These are phyloP conservation scores for Hericium coralloides DNA, from an alignment of 768 basidiomycete genomes.

Conservation along the genomic window DNA sequence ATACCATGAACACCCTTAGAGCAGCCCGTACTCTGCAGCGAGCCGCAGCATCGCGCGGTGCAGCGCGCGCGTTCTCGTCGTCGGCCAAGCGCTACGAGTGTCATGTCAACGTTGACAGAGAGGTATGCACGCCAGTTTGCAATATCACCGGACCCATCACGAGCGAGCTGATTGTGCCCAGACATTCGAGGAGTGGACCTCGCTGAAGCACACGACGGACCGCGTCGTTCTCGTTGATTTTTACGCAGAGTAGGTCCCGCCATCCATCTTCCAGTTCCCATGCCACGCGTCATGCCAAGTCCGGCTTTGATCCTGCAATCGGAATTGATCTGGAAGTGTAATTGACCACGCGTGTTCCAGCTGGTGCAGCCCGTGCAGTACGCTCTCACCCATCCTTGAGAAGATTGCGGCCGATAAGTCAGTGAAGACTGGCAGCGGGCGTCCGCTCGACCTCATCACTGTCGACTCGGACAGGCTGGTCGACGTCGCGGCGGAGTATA, in stretches of 20 bases:
- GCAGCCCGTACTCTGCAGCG: neutral
- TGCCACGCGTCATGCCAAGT: neutral
- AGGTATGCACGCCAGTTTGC: conserved; percentile 26
- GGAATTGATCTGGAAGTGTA: neutral
- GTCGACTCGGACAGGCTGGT: conserved; percentile 52
- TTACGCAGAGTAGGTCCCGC: conserved; percentile 58
- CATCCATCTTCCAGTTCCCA: neutral
- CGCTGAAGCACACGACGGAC: conserved; percentile 28
- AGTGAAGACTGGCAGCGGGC: conserved; percentile 40
- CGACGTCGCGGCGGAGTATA: conserved; percentile 40
- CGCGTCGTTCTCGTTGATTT: conserved; percentile 69
- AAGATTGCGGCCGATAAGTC: conserved; percentile 39
- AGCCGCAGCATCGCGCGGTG: conserved; percentile 2
- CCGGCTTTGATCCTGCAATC: neutral
- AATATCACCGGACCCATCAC: neutral
- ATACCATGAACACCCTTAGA: neutral
- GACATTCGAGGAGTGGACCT: conserved; percentile 26
- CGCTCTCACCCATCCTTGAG: conserved; percentile 62
- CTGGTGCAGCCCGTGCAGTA: conserved; percentile 74
- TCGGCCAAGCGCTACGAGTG: conserved; percentile 28
- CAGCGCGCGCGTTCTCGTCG: conserved; percentile 29
- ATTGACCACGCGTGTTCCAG: conserved; percentile 26
- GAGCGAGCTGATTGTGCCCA: conserved; percentile 12
- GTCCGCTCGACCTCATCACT: conserved; percentile 62
- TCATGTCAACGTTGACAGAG: conserved; percentile 35